phyloP scores from a whole-genome alignment of 1,284 basidiomycete genomes.

The Pseudozyma flocculosa region DNA sequence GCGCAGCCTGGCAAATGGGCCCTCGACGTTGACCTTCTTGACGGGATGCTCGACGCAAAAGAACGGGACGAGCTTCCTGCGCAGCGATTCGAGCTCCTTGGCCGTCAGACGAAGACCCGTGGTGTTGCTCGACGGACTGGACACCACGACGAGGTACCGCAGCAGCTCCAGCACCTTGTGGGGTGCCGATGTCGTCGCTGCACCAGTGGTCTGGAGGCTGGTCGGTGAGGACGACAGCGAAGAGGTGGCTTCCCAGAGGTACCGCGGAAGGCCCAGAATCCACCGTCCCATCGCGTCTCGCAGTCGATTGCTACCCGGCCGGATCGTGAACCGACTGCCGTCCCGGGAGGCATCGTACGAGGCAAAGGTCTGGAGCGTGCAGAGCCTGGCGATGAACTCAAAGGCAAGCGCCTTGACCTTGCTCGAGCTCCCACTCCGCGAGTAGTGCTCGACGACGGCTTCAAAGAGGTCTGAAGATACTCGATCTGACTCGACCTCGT shows the following conservation, averaged over 20 bases:
- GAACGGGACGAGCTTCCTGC: slow-evolving; percentile 20
- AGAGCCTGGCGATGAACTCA: slow-evolving; percentile 34
- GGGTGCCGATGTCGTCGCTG: slow-evolving; percentile 8
- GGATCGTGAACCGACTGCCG: not conserved
- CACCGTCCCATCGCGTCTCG: too few relatives aligned
- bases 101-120: not conserved
- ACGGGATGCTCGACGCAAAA: slow-evolving; percentile 27
- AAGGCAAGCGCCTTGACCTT: slow-evolving; percentile 33
- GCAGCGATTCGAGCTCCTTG: not conserved
- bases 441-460: slow-evolving; percentile 18
- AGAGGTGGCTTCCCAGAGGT: slow-evolving; percentile 19
- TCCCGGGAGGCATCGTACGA: slow-evolving; percentile 9
- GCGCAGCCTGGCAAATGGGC: slow-evolving; percentile 18
- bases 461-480: too few relatives aligned
- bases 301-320: too few relatives aligned
- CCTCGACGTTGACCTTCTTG: slow-evolving; percentile 15
- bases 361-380: slow-evolving; percentile 12
- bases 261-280: slow-evolving; percentile 16
- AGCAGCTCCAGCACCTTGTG: slow-evolving; percentile 19
- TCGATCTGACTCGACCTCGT: too few relatives aligned
- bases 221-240: not conserved
- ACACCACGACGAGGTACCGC: slow-evolving; percentile 21
- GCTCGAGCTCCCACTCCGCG: slow-evolving; percentile 12
- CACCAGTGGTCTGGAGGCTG: not conserved
- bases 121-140: slow-evolving; percentile 9